Evolutionary conservation across 2,329 filamentous ascomycete species (phyloP).

Genomic region (Pseudocercospora eumusae): DNA sequence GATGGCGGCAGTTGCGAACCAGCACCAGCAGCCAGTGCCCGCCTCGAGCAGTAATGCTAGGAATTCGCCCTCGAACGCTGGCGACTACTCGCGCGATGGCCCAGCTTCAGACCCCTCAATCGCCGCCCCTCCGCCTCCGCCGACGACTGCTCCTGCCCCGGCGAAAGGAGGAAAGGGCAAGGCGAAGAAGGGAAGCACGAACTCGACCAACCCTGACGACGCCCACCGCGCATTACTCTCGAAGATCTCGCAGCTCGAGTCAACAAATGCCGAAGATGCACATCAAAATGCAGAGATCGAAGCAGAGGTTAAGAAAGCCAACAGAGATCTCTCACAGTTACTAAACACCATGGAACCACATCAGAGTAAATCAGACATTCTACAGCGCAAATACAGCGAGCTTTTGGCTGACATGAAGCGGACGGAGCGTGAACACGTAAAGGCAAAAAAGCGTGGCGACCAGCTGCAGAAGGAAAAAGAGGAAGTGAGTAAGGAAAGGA

Average conservation of each 20-base stretch:
- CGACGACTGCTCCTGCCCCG: conserved; percentile 51
- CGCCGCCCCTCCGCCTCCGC: conserved; percentile 42
- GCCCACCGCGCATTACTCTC: conserved; percentile 88
- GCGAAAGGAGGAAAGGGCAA: conserved; percentile 76
- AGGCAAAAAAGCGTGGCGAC: conserved; percentile 93
- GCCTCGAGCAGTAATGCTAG: conserved; percentile 26
- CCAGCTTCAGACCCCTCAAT: conserved; percentile 38
- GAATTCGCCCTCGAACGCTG: conserved; percentile 35
- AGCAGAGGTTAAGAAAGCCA: conserved; percentile 90
- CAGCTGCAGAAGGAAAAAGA: conserved; percentile 97
- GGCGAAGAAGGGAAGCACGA: conserved; percentile 49
- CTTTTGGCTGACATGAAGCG: conserved; percentile 93
- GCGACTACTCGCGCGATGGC: conserved; percentile 36
- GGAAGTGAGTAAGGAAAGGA: conserved; percentile 80
- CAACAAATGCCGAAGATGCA: conserved; percentile 88
- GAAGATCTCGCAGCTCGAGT: conserved; percentile 92
- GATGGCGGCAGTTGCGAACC: conserved; percentile 40
- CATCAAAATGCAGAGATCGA: conserved; percentile 96
- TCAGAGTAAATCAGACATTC: conserved; percentile 83
- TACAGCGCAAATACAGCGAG: conserved; percentile 89
- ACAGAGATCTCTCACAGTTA: conserved; percentile 82
- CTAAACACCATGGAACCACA: conserved; percentile 87
- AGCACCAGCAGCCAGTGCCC: conserved; percentile 33
- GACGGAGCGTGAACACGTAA: conserved; percentile 87
- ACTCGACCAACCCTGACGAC: conserved; percentile 83